phyloP scores from a whole-genome alignment of 768 basidiomycete species.

The Agrocybe praecox region DNA sequence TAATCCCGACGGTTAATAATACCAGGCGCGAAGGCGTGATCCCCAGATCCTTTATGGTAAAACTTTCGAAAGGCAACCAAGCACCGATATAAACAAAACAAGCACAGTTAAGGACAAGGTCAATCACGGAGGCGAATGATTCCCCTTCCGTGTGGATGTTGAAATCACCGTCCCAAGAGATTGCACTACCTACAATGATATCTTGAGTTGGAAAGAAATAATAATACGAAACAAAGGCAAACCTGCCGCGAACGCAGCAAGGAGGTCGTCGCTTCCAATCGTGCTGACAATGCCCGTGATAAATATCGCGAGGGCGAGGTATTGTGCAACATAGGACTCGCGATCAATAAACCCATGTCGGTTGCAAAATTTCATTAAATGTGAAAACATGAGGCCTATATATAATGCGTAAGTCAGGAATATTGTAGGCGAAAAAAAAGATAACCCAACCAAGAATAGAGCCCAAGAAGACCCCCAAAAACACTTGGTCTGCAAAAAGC shows the following conservation, averaged over 20 bases:
- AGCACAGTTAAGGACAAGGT: slow-evolving; percentile 80
- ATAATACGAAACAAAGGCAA: background rate
- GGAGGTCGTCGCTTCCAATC: slow-evolving; percentile 83
- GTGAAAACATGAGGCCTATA: slow-evolving; percentile 65
- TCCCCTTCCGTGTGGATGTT: slow-evolving; percentile 82
- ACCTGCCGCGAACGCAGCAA: slow-evolving; percentile 89
- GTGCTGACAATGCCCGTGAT: slow-evolving; percentile 79
- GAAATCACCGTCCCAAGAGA: slow-evolving; percentile 91
- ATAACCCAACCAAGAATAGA: slow-evolving; percentile 44
- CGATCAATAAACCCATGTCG: slow-evolving; percentile 30
- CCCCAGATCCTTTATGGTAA: slow-evolving; percentile 57
- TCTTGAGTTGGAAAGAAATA: slow-evolving; percentile 13
- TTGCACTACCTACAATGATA: slow-evolving; percentile 66
- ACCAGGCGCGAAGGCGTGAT: slow-evolving; percentile 74
- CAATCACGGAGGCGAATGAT: slow-evolving; percentile 87
- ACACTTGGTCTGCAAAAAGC: slow-evolving; percentile 67
- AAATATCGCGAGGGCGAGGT: slow-evolving; percentile 71
- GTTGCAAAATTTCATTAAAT: slow-evolving; percentile 61
- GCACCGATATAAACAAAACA: slow-evolving; percentile 90
- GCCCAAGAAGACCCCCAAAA: slow-evolving; percentile 74
- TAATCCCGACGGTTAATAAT: slow-evolving; percentile 64
- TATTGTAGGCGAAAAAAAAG: background rate
- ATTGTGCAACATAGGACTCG: slow-evolving; percentile 89
- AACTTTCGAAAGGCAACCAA: slow-evolving; percentile 72
- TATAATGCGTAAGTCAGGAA: background rate